Conservation (phyloP, 257 asterid genomes). For the Solanum chmielewskii region DNA sequence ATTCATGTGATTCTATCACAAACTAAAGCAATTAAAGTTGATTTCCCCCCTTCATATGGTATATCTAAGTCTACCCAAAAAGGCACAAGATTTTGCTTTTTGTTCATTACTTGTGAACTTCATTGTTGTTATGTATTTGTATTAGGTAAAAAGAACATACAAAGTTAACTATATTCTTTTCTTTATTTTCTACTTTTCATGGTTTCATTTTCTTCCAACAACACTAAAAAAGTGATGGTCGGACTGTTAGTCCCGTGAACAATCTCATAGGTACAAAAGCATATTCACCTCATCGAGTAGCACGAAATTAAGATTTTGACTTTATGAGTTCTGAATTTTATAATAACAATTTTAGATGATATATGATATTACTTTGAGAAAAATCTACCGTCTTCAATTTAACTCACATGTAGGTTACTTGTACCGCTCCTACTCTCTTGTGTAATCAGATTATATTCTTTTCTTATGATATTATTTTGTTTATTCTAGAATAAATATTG, state of each 20-base stretch:
- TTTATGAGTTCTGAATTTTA: too few relatives aligned
- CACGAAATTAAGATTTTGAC: too few relatives aligned
- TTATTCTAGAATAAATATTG: not conserved
- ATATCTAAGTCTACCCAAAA: not conserved
- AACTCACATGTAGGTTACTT: not conserved
- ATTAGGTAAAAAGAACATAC: not conserved
- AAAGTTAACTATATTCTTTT: not conserved
- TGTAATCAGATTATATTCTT: not conserved
- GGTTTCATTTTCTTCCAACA: not conserved
- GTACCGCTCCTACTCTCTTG: not conserved
- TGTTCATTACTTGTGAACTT: constrained; percentile 16
- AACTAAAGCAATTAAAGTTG: constrained; percentile 11
- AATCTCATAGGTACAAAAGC: not conserved
- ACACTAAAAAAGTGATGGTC: not conserved
- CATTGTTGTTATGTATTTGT: not conserved
- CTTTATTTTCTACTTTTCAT: not conserved
- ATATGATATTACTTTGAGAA: not conserved
- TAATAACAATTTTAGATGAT: too few relatives aligned
- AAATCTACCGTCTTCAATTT: too few relatives aligned
- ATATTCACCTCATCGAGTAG: not conserved
- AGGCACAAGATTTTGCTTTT: constrained; percentile 7
- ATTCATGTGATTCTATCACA: constrained; percentile 32
- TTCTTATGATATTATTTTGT: not conserved
- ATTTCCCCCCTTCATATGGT: constrained; percentile 2
- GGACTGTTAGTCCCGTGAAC: not conserved